A percentile compares a stretch with the other conserved stretches of the same genome.
Evolutionary conservation across 2,329 filamentous ascomycete genomes (phyloP).

Genomic region (Penicillium sp.): DNA sequence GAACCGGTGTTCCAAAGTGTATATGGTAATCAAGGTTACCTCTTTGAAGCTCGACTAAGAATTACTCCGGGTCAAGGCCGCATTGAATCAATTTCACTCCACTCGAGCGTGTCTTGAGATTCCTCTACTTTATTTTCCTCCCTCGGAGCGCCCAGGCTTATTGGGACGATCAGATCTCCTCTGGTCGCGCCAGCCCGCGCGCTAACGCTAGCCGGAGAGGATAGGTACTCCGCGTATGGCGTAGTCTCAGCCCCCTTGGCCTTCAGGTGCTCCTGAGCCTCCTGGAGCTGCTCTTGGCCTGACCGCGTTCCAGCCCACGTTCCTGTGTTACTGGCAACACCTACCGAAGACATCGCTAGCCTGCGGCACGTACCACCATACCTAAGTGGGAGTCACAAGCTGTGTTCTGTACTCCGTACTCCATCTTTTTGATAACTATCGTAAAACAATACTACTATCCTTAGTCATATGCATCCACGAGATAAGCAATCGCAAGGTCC

Average conservation of each 20-base stretch:
- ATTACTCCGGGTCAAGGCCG: background rate
- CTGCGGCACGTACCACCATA: background rate
- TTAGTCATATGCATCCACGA: background rate
- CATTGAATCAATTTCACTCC: background rate
- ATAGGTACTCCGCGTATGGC: slow-evolving; percentile 27
- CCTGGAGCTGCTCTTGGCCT: background rate
- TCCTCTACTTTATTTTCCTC: background rate
- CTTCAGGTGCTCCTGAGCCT: background rate
- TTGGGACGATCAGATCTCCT: slow-evolving; percentile 28
- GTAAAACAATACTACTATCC: background rate
- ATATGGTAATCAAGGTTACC: background rate
- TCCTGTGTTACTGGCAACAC: background rate
- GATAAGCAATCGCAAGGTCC: background rate
- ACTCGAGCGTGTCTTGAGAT: background rate
- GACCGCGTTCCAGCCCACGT: background rate
- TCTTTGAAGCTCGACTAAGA: background rate
- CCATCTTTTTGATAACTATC: background rate
- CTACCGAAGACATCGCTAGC: background rate
- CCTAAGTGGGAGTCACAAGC: background rate
- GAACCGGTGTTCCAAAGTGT: background rate
- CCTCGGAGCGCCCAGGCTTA: background rate
- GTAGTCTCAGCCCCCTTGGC: slow-evolving; percentile 9
- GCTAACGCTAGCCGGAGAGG: slow-evolving; percentile 23
- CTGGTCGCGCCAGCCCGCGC: slow-evolving; percentile 21
- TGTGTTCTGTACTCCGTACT: background rate